Base-by-base conservation (phyloP, 495 filamentous ascomycete species). In the Aspergillus conjunctus region DNA sequence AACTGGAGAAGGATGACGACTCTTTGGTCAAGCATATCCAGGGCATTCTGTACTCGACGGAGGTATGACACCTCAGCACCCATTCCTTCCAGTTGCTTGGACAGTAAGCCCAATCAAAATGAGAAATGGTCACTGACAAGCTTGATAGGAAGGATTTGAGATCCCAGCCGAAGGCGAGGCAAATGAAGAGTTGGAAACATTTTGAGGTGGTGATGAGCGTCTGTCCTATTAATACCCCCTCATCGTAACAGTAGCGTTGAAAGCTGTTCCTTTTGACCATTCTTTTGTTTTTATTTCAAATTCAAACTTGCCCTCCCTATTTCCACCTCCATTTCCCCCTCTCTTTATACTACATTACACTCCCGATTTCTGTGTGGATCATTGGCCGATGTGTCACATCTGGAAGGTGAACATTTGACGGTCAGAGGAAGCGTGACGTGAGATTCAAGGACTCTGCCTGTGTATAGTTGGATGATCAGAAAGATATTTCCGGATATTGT, bases 41-140 rank as follows among this genome's bases (percentile, higher is more conserved):
- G 79, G 86, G 85, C 17, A 98, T 97, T 75, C 79, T 98, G 61
- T 98, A 98, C 84, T 96, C 92, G 56, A 98, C 94, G 58, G 94
- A 98, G 82, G 87, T 88, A 71, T 66, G 82, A 70, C 54, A 15
- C 30, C 5, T 26, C 26, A 26, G 5, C 32, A 20, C 34, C 32
- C 45, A 7, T 49, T 15, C 39, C 30, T 51, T 52, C 14, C 33
- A 21, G 37, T 26, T 17, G 33, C 18, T 49, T n/a, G n/a, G n/a
- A n/a, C n/a, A n/a, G n/a, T n/a, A n/a, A 26, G 26, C 5, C 26
- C 26, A 26, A 26, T 26, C 26, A 26, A 5, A 26, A 26, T 20
- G 45, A n/a, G 18, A 31, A 49, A 30, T 4, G 4, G 6, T 41
- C 26, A 39, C 51, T 67, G 32, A 66, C 54, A 21, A 46, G 14